phyloP scores from a whole-genome alignment of 2,329 filamentous ascomycete genomes.

The Clarireedia homoeocarpa region DNA sequence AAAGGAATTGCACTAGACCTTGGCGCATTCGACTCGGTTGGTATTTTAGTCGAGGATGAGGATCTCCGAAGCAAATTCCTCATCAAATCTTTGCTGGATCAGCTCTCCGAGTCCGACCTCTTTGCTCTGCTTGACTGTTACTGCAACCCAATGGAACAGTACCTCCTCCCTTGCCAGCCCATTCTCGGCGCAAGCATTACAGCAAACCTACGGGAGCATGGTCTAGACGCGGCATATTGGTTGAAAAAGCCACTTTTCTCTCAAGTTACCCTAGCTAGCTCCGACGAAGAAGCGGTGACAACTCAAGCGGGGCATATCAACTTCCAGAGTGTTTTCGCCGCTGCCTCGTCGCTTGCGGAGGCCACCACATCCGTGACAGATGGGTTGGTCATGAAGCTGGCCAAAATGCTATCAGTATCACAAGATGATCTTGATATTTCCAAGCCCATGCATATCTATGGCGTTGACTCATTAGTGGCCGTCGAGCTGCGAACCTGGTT shows the following conservation, averaged over 20 bases:
- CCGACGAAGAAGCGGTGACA: too few species aligned
- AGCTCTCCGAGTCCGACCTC: not conserved
- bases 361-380: not conserved
- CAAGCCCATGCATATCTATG: slow-evolving; percentile 30
- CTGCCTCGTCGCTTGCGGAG: not conserved
- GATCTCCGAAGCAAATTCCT: slow-evolving; percentile 16
- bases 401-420: not conserved
- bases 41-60: slow-evolving; percentile 18
- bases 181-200: too few species aligned
- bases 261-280: too few species aligned
- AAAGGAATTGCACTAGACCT: slow-evolving; percentile 14
- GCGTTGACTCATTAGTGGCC: slow-evolving; percentile 45
- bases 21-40: slow-evolving; percentile 9
- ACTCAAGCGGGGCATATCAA: too few species aligned
- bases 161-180: too few species aligned
- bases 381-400: not conserved
- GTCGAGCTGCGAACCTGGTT: slow-evolving; percentile 47
- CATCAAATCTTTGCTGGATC: slow-evolving; percentile 32
- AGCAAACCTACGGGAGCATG: too few species aligned
- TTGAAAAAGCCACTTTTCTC: too few species aligned
- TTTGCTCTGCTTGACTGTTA: too few species aligned
- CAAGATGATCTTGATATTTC: not conserved
- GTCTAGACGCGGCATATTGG: too few species aligned
- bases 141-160: too few species aligned
- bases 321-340: not conserved